Base-by-base conservation (phyloP, 2,329 filamentous ascomycete genomes). In the Beauveria asiatica region DNA sequence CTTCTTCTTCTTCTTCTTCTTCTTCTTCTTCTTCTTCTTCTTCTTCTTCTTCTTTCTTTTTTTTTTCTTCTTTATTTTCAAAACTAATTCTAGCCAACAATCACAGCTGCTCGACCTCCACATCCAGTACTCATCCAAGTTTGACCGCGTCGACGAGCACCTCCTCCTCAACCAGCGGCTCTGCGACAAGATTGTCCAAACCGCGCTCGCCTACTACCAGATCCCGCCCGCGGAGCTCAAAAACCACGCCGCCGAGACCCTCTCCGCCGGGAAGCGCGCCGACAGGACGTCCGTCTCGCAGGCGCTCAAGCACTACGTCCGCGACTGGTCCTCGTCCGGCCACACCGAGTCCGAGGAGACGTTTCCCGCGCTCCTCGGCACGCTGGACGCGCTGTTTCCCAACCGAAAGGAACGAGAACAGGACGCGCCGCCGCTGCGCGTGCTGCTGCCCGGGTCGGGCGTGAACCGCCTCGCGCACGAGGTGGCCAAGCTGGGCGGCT, bases 101-200 rank as follows among this genome's bases (percentile, higher is more conserved):
- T 3, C 3, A 1, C 44, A 80, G 76, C 25, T 81, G 2, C 76
- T 87, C 2, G 82, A 85, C 63, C 78, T 80, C n/a, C 71, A 78
- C 1, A 68, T 85, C 45, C 75, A 81, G 51, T 87, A 84, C 65
- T 79, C 80, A 2, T 78, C 82, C 61, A 83, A 81, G 63, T 76
- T 83, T 19, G 68, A 73, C 16, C 69, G 70, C 1, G 70, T 77
- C 10, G 75, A 80, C 11, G 61, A 72, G 23, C 70, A 79, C 6
- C 70, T 83, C 16, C 67, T 67, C 2, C 62, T 67, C 5, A 83
- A 84, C 64, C 75, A 77, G 10, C 61, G 68, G 0, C 62, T 83
- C 2, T 81, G 78, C 39, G 68, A 76, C 37, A 69, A 68, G 10
- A 80, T 83, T 33, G 74, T 82, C 1, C 61, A 73, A 0, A 62